phyloP scores from a whole-genome alignment of 2,329 filamentous ascomycete genomes.

The Fusarium cicatricum region DNA sequence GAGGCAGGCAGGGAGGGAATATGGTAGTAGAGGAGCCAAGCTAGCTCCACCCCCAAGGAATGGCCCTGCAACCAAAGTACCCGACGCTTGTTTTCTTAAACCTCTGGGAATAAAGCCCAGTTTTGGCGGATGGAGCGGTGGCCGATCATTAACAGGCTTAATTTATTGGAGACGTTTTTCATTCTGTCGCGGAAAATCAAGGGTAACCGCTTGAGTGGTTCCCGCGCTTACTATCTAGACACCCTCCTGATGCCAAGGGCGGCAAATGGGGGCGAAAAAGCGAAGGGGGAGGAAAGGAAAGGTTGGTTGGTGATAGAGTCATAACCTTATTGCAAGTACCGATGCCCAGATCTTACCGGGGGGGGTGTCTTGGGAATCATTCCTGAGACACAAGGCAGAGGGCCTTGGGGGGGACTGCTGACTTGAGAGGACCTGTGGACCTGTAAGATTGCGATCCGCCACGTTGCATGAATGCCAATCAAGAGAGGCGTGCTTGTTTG shows the following conservation, averaged over 20 bases:
- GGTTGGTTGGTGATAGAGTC: background rate
- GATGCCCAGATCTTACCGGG: background rate
- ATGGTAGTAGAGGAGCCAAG: background rate
- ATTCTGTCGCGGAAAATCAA: background rate
- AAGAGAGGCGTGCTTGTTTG: background rate
- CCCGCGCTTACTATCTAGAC: background rate
- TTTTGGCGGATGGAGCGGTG: too few species aligned
- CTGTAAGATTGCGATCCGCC: constrained; percentile 10
- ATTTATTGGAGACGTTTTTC: background rate
- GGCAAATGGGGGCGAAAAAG: too few species aligned
- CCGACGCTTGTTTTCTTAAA: background rate
- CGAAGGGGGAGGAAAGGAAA: background rate
- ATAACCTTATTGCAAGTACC: background rate
- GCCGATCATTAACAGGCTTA: background rate
- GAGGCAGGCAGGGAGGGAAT: background rate
- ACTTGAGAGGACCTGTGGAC: background rate
- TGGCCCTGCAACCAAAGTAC: background rate
- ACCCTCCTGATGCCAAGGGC: background rate
- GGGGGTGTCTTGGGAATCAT: background rate
- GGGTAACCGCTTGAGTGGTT: too few species aligned
- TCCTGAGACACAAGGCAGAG: too few species aligned
- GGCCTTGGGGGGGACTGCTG: background rate
- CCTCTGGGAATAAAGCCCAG: too few species aligned
- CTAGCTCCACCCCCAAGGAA: background rate
- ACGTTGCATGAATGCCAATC: constrained; percentile 1